A percentile compares a stretch with the other conserved stretches of the same genome.
These are phyloP conservation scores for Sorghum bicolor DNA, from an alignment of 176 grass and related monocot species.

Conservation along the genomic window DNA sequence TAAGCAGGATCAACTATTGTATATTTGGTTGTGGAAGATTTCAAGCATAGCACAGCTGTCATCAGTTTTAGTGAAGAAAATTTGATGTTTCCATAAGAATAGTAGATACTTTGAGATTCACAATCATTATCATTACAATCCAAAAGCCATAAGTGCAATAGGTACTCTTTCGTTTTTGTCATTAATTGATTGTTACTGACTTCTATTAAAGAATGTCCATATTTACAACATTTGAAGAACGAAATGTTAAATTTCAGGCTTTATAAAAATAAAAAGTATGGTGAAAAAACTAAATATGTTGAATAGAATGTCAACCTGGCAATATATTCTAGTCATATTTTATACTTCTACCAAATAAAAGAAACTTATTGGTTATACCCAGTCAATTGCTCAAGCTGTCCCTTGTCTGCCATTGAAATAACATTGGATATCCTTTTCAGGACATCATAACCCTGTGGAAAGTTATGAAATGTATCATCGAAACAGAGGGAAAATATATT, in stretches of 20 bases:
- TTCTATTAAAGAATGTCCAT: not conserved
- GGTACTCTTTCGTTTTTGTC: not conserved
- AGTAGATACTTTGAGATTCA: slow-evolving; percentile 9
- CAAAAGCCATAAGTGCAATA: not conserved
- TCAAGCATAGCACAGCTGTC: not conserved
- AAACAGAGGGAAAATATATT: slow-evolving; percentile 8
- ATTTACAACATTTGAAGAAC: not conserved
- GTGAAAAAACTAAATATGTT: slow-evolving; percentile 1
- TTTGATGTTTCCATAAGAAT: slow-evolving; percentile 3
- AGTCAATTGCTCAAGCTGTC: slow-evolving; percentile 84
- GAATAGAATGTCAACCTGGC: not conserved
- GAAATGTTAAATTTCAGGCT: not conserved
- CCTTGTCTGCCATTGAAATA: slow-evolving; percentile 59
- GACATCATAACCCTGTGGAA: slow-evolving; percentile 81
- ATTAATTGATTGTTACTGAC: slow-evolving; percentile 6
- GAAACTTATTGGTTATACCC: slow-evolving; percentile 44
- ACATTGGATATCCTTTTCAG: slow-evolving; percentile 82
- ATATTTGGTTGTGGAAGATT: not conserved
- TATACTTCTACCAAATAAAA: not conserved
- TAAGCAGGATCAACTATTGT: not conserved
- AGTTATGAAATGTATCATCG: not conserved
- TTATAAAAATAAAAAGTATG: not conserved
- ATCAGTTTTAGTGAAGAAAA: not conserved
- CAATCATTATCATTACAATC: not conserved
- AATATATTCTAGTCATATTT: not conserved